These are phyloP conservation scores for Vitis rotundifolia DNA, from an alignment of 164 flowering plant species.

Conservation along the genomic window DNA sequence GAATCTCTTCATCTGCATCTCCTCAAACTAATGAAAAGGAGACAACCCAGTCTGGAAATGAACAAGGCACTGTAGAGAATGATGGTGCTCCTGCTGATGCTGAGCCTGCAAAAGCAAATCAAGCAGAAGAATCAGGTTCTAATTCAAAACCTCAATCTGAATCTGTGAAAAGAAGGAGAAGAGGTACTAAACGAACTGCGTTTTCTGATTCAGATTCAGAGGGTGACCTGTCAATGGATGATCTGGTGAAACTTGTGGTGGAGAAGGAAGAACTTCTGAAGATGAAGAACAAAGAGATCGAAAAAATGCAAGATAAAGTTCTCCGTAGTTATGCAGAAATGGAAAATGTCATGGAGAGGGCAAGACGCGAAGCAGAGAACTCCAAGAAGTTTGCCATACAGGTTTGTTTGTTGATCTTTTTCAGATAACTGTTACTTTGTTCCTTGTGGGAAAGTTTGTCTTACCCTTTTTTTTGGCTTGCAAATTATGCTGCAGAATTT, in stretches of 20 bases:
- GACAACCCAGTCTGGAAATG: slow-evolving; percentile 26
- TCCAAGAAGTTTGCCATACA: slow-evolving; percentile 88
- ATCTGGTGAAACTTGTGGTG: slow-evolving; percentile 67
- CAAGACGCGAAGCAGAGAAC: slow-evolving; percentile 83
- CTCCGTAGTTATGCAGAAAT: slow-evolving; percentile 79
- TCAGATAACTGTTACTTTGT: background rate
- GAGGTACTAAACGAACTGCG: slow-evolving; percentile 47
- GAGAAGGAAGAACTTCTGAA: slow-evolving; percentile 75
- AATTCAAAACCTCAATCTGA: slow-evolving; percentile 24
- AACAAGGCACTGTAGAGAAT: slow-evolving; percentile 23
- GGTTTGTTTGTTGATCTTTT: slow-evolving; percentile 33
- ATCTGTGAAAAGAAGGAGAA: slow-evolving; percentile 34
- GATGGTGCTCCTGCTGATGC: slow-evolving; percentile 19
- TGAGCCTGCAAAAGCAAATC: slow-evolving; percentile 18
- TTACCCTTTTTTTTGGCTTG: background rate
- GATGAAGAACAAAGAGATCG: slow-evolving; percentile 60
- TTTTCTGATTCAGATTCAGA: slow-evolving; percentile 79
- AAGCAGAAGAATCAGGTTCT: slow-evolving; percentile 46
- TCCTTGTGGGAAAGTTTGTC: background rate
- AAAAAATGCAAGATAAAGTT: slow-evolving; percentile 70
- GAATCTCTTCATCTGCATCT: slow-evolving; percentile 70
- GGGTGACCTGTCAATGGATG: slow-evolving; percentile 64
- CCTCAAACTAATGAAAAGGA: slow-evolving; percentile 56
- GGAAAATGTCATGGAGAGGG: slow-evolving; percentile 84
- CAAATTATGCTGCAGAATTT: slow-evolving; percentile 58